Base-by-base conservation (phyloP, 2,329 filamentous ascomycete genomes). In the Metarhizium album region DNA sequence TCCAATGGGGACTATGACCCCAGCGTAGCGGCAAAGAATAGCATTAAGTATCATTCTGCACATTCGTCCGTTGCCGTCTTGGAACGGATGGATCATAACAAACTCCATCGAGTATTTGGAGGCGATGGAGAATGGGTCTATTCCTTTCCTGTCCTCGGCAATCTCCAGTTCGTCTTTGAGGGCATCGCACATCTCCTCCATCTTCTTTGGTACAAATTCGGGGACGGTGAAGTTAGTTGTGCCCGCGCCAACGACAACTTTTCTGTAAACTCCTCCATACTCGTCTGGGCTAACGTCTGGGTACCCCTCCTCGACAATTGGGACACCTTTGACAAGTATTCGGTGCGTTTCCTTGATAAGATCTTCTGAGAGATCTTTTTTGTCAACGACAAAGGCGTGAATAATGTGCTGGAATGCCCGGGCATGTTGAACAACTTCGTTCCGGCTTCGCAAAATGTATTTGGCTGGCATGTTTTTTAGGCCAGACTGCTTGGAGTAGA, bases 1-100 rank as follows among this genome's bases (percentile, higher is more conserved):
- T 40, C 37, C 37, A 20, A 40, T 40, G 9, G 37, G 37, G 9
- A 40, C 37, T 13, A 40, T 40, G 3, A 40, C 37, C n/a, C 37
- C 37, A 0, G 53, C 53, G 45, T 64, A 67, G 1, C 64, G 65
- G 1, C 67, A 50, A 0, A 70, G 49, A 0, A 72, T 59, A 0
- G 59, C 59, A 16, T 70, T 71, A 0, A 70, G 57, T 2, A 72
- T 58, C 11, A 72, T 57, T 0, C 67, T 60, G 37, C 66, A 69
- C 54, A 64, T 60, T 2, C 67, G 53, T 0, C 67, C 67, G 27
- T 72, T 72, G 0, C 67, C 68, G 24, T 71, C 67, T 11, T 59
- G 58, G 23, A 72, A 72, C 0, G 66, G 69, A 9, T 72, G 67
- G 2, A 70, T 70, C 6, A 59, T 58, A 11, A 70, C 62, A 29